Conservation (phyloP, 306 rosid species). For the Castanopsis chinensis region DNA sequence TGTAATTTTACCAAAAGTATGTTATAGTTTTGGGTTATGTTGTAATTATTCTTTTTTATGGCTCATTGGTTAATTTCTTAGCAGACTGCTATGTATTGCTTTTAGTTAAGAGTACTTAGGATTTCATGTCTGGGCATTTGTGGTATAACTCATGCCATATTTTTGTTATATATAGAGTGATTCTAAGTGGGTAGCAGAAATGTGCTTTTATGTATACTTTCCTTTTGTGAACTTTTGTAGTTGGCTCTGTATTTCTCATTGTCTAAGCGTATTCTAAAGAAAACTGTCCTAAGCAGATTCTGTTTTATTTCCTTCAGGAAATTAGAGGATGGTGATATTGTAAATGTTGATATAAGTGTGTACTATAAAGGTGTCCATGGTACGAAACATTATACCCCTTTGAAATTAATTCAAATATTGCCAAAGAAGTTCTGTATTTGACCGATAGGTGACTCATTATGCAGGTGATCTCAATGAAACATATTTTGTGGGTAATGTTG, state of each 20-base stretch:
- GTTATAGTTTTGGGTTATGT: not conserved
- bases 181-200: not conserved
- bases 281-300: conserved; percentile 4
- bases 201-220: not conserved
- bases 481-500: conserved; percentile 92
- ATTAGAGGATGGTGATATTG: conserved; percentile 94
- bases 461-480: conserved; percentile 97
- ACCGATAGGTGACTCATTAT: conserved; percentile 18
- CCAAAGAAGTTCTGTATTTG: not conserved
- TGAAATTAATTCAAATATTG: not conserved
- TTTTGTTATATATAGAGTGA: not conserved
- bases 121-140: not conserved
- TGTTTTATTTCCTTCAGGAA: conserved; percentile 55
- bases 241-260: not conserved
- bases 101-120: not conserved
- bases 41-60: not conserved
- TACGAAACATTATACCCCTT: conserved; percentile 24
- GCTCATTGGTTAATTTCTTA: not conserved
- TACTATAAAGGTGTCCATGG: conserved; percentile 93
- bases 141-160: not conserved
- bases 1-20: not conserved
- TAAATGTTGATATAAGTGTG: conserved; percentile 84
- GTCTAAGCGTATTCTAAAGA: not conserved
- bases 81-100: not conserved
- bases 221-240: not conserved